Conservation (phyloP, 306 rosid species). For the Ziziphus jujuba region DNA sequence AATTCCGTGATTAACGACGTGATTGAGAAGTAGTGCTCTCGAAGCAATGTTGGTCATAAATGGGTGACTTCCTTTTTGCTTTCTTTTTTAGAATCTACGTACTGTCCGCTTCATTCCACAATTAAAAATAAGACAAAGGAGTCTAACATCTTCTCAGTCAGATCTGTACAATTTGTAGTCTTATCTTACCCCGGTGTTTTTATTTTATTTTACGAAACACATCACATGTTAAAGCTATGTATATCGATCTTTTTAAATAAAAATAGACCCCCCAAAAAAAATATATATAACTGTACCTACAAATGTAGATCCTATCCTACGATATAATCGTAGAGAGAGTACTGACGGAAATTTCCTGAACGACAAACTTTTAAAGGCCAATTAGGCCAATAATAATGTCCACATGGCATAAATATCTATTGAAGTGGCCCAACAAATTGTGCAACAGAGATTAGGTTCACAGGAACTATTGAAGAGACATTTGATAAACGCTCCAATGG, state of each 20-base stretch:
- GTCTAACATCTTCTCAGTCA: background rate
- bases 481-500: background rate
- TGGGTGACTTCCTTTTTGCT: background rate
- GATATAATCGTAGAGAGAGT: too few species aligned
- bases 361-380: too few species aligned
- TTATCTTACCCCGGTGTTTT: background rate
- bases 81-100: background rate
- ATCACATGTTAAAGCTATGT: too few species aligned
- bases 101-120: background rate
- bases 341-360: too few species aligned
- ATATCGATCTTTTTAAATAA: too few species aligned
- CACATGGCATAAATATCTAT: background rate
- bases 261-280: too few species aligned
- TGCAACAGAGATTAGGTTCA: conserved; percentile 8
- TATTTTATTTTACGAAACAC: too few species aligned
- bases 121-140: background rate
- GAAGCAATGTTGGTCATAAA: background rate
- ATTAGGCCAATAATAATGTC: too few species aligned
- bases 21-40: conserved; percentile 27
- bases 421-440: too few species aligned
- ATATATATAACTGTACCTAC: too few species aligned
- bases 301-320: too few species aligned
- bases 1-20: conserved; percentile 36
- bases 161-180: background rate
- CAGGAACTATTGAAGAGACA: background rate